These are phyloP conservation scores for Beta macrorhiza DNA, from an alignment of 179 eudicot genomes.

Conservation along the genomic window DNA sequence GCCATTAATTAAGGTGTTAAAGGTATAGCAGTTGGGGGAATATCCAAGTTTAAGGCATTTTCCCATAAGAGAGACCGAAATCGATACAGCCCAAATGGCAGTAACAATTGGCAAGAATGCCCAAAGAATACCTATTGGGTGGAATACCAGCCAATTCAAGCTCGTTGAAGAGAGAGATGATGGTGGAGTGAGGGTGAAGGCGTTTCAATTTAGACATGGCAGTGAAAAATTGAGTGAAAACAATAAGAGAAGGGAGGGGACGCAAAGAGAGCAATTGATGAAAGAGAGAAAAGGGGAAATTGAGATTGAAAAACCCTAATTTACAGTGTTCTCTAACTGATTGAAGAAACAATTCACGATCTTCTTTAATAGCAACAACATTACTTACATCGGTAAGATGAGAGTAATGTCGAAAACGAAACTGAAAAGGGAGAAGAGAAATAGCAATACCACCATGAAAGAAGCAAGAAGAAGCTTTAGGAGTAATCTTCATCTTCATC, in stretches of 20 bases:
- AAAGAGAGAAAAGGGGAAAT: background rate
- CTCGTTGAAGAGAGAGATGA: background rate
- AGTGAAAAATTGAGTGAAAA: background rate
- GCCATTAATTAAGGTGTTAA: background rate
- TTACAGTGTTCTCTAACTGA: background rate
- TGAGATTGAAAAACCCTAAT: conserved; percentile 8
- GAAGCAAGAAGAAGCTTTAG: too few species aligned
- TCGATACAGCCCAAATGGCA: conserved; percentile 8
- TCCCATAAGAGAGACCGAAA: background rate
- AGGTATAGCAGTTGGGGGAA: background rate
- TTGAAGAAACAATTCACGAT: background rate
- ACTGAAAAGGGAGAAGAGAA: too few species aligned
- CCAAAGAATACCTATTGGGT: background rate
- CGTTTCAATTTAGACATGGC: background rate
- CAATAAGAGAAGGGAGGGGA: background rate
- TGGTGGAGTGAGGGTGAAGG: background rate
- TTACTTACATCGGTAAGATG: too few species aligned
- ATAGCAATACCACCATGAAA: too few species aligned
- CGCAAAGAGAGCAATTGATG: background rate
- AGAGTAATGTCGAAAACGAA: too few species aligned
- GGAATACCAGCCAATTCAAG: background rate
- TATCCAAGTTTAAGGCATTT: background rate
- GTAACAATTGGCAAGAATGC: conserved; percentile 5
- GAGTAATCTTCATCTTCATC: too few species aligned
- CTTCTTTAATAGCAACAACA: too few species aligned